Evolutionary conservation across 192 early-diverging fungal species (phyloP).

Genomic region (Chytriomyces confervae): DNA sequence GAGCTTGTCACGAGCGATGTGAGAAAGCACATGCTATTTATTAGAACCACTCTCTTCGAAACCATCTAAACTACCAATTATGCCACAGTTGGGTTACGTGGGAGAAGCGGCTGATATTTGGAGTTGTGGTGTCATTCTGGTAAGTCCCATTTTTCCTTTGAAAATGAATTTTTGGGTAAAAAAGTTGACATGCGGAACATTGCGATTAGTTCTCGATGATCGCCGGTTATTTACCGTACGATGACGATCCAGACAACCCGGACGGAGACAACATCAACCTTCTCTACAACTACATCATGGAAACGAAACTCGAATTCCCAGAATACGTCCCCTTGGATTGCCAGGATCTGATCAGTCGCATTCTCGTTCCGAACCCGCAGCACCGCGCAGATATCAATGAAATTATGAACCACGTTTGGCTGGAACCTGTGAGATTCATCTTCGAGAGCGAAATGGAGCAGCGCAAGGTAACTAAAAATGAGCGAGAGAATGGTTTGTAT

Average conservation of each 20-base stretch:
- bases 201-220: constrained; percentile 59
- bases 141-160: constrained; percentile 25
- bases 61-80: background rate
- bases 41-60: background rate
- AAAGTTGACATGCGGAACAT: background rate
- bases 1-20: constrained; percentile 96
- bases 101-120: constrained; percentile 98
- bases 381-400: constrained; percentile 56
- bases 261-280: constrained; percentile 66
- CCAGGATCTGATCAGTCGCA: constrained; percentile 51
- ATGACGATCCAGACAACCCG: constrained; percentile 67
- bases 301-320: constrained; percentile 64
- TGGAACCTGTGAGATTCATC: constrained; percentile 42
- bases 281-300: constrained; percentile 68
- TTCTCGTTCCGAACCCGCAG: constrained; percentile 62
- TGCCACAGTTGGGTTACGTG: constrained; percentile 74
- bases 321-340: constrained; percentile 58
- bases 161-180: background rate
- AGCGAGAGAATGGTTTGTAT: background rate
- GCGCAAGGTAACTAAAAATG: background rate
- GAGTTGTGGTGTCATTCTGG: constrained; percentile 96
- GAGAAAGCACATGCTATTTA: constrained; percentile 2
- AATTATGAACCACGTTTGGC: constrained; percentile 54
- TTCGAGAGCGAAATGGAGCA: constrained; percentile 38
- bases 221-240: constrained; percentile 66